These are phyloP conservation scores for Brassica rapa DNA, from an alignment of 345 rosid genomes.

Conservation along the genomic window DNA sequence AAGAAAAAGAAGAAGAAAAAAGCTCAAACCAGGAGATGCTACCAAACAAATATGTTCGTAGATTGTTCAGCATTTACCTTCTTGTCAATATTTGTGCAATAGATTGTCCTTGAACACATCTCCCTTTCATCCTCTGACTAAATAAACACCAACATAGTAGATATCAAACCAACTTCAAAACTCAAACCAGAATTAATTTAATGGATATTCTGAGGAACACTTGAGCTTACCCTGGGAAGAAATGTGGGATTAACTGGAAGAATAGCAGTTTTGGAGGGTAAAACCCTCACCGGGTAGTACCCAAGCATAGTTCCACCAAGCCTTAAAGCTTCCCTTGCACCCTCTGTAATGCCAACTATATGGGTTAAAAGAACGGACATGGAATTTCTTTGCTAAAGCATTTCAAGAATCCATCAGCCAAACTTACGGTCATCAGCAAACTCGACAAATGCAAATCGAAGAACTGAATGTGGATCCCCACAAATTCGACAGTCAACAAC, in stretches of 20 bases:
- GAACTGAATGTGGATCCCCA: constrained; percentile 93
- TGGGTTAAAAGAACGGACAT: no score
- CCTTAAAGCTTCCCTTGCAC: constrained; percentile 72
- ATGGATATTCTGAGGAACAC: not conserved
- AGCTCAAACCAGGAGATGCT: not conserved
- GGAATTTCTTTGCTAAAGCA: not conserved
- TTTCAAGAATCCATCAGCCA: constrained; percentile 18
- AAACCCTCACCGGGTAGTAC: constrained; percentile 80
- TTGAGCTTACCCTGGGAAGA: constrained; percentile 75
- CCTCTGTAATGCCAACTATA: constrained; percentile 42
- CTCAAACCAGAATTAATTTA: not conserved
- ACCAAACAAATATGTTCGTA: not conserved
- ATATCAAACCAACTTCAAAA: constrained; percentile 21
- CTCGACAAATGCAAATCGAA: constrained; percentile 93
- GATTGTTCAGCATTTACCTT: constrained; percentile 49
- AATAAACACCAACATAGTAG: constrained; percentile 23
- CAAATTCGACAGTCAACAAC: constrained; percentile 95
- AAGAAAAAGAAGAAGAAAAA: not conserved
- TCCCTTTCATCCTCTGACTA: constrained; percentile 97
- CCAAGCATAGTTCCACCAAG: constrained; percentile 88
- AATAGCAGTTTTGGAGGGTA: constrained; percentile 93
- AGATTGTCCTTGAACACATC: constrained; percentile 87
- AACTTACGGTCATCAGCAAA: constrained; percentile 85
- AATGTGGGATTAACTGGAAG: constrained; percentile 91
- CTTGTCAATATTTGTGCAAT: constrained; percentile 91